Conservation (phyloP, 306 rosid species). For the Medicago truncatula region DNA sequence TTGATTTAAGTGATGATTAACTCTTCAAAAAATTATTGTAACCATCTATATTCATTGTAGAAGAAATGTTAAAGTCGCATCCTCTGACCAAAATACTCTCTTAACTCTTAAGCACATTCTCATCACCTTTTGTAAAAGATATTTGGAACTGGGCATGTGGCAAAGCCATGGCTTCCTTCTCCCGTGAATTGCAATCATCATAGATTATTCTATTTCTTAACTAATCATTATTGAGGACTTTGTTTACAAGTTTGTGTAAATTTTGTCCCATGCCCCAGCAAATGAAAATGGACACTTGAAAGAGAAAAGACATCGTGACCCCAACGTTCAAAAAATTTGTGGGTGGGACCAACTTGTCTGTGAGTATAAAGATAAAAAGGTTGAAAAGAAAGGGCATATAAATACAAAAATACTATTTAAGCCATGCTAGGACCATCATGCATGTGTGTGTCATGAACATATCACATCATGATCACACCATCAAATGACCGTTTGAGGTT, state of each 20-base stretch:
- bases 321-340: conserved; percentile 54
- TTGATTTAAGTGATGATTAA: too few relatives aligned
- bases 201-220: background rate
- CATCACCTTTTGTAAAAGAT: too few relatives aligned
- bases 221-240: conserved; percentile 35
- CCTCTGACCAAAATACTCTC: too few relatives aligned
- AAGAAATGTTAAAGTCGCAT: too few relatives aligned
- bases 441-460: conserved; percentile 30
- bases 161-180: too few relatives aligned
- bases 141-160: too few relatives aligned
- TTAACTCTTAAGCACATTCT: too few relatives aligned
- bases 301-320: conserved; percentile 12
- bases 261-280: conserved; percentile 5
- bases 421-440: conserved; percentile 59
- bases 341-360: conserved; percentile 42
- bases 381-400: background rate
- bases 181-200: conserved; percentile 27
- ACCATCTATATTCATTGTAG: too few relatives aligned
- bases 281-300: background rate
- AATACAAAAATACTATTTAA: conserved; percentile 47
- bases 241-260: conserved; percentile 39
- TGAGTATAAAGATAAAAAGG: background rate
- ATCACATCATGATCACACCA: conserved; percentile 8
- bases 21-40: too few relatives aligned
- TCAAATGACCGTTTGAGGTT: conserved; percentile 56